Conservation (phyloP, 495 filamentous ascomycete species). For the Penicillium coprophilum region DNA sequence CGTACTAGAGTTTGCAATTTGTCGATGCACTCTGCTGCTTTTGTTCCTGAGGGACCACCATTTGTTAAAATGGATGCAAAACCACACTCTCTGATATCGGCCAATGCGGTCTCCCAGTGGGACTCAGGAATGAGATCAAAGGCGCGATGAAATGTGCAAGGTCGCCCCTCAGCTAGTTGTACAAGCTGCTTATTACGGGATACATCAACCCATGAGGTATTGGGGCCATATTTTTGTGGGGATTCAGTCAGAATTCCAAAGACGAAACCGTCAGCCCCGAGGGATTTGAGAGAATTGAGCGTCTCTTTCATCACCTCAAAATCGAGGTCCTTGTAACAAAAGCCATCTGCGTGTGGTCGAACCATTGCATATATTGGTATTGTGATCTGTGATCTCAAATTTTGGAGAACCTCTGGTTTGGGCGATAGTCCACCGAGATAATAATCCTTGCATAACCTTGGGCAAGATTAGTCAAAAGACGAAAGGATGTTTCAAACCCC, state of each 20-base stretch:
- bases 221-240: not conserved
- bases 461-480: not conserved
- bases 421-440: conserved; percentile 29
- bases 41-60: conserved; percentile 36
- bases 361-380: conserved; percentile 54
- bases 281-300: conserved; percentile 30
- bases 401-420: conserved; percentile 13
- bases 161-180: conserved; percentile 34
- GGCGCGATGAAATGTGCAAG: conserved; percentile 56
- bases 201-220: conserved; percentile 32
- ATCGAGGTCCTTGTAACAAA: conserved; percentile 39
- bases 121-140: conserved; percentile 44
- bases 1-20: conserved; percentile 12
- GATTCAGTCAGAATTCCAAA: conserved; percentile 43
- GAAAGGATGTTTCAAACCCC: not conserved
- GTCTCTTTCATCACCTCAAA: conserved; percentile 43
- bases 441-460: conserved; percentile 36
- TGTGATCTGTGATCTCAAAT: conserved; percentile 26
- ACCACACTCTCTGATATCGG: conserved; percentile 39
- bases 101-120: conserved; percentile 29
- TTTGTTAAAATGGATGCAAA: conserved; percentile 50
- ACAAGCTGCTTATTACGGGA: conserved; percentile 40
- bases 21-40: conserved; percentile 21
- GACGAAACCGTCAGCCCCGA: conserved; percentile 50
- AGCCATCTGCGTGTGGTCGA: conserved; percentile 43